Conservation (phyloP, 106 monocot species). For the Gastrodia elata region DNA sequence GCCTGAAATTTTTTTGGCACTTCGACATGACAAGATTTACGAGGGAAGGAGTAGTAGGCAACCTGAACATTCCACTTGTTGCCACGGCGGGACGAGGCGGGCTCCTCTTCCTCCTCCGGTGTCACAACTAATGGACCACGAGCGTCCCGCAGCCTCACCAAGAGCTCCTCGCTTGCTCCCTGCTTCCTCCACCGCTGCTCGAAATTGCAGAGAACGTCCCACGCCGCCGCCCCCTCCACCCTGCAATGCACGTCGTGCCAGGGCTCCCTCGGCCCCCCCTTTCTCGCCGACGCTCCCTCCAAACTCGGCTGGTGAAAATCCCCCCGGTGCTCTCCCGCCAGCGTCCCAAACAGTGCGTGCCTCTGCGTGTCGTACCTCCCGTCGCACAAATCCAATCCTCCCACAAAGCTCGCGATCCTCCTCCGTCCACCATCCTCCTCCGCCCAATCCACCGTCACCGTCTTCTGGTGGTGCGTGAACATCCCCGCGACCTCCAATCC, state of each 20-base stretch:
- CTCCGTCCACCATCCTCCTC: not conserved
- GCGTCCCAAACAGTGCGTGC: slow-evolving; percentile 38
- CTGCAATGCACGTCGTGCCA: slow-evolving; percentile 53
- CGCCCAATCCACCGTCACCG: slow-evolving; percentile 16
- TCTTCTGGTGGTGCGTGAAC: slow-evolving; percentile 56
- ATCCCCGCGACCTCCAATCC: slow-evolving; percentile 22
- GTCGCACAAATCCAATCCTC: slow-evolving; percentile 40
- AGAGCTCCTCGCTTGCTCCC: slow-evolving; percentile 10
- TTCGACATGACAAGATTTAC: too few species aligned
- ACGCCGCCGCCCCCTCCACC: slow-evolving; percentile 36
- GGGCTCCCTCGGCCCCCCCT: slow-evolving; percentile 47
- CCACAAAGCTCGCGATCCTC: slow-evolving; percentile 29
- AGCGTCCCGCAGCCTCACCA: slow-evolving; percentile 13
- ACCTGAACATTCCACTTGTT: slow-evolving; percentile 5
- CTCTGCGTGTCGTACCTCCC: slow-evolving; percentile 38
- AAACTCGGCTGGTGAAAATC: slow-evolving; percentile 57
- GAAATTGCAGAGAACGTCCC: slow-evolving; percentile 40
- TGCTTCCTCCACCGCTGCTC: slow-evolving; percentile 50
- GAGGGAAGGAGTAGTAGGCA: too few species aligned
- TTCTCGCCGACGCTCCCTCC: slow-evolving; percentile 22
- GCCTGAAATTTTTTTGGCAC: too few species aligned
- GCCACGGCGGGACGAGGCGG: not conserved
- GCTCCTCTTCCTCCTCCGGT: not conserved
- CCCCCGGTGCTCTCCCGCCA: slow-evolving; percentile 12
- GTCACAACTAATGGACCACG: not conserved